These are phyloP conservation scores for Pythium brachiatum DNA, from an alignment of 352 stramenopile species.

Conservation along the genomic window DNA sequence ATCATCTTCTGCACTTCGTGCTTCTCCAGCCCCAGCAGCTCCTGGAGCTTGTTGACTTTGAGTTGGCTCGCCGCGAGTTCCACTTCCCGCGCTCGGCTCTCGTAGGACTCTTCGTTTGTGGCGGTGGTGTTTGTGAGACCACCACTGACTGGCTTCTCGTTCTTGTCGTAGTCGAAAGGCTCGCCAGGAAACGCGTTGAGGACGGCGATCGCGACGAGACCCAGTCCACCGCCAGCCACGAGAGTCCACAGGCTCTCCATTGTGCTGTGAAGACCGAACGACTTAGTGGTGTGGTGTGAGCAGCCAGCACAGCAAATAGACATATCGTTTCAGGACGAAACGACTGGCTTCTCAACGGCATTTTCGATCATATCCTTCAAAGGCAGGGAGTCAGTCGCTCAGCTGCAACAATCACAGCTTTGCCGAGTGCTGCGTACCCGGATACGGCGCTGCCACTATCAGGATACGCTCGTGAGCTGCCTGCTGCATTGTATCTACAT, in stretches of 20 bases:
- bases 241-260: conserved; percentile 55
- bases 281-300: not conserved
- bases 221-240: conserved; percentile 36
- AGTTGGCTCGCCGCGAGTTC: conserved; percentile 37
- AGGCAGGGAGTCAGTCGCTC: not conserved
- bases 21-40: conserved; percentile 51
- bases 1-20: conserved; percentile 41
- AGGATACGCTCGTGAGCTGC: no score
- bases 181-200: conserved; percentile 53
- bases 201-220: conserved; percentile 39
- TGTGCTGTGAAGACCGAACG: not conserved
- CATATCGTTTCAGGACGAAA: not conserved
- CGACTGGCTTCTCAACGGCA: not conserved
- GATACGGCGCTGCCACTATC: no score
- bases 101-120: not conserved
- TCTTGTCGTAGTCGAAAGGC: conserved; percentile 50
- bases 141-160: not conserved
- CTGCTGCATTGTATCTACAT: no score
- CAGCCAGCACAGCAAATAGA: not conserved
- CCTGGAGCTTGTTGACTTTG: conserved; percentile 56
- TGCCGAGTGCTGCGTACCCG: no score
- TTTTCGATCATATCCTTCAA: not conserved
- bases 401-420: no score
- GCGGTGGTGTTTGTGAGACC: not conserved
- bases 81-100: conserved; percentile 21